phyloP scores from a whole-genome alignment of 371 early-diverging fungal genomes.

The Actinomortierella wolfii region DNA sequence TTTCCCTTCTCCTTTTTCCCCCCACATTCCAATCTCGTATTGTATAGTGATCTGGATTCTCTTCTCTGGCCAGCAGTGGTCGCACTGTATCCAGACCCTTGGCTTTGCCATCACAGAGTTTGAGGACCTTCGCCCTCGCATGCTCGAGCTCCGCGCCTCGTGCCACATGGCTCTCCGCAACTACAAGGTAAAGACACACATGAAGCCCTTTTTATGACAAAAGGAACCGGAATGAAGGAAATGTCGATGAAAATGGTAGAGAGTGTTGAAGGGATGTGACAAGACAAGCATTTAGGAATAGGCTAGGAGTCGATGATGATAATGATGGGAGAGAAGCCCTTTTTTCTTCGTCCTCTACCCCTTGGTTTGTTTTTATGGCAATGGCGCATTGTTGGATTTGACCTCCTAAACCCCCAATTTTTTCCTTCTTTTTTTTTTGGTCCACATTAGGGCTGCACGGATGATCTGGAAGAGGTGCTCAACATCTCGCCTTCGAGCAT shows the following conservation, averaged over 20 bases:
- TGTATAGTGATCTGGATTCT: constrained; percentile 64
- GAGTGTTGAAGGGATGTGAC: too few species aligned
- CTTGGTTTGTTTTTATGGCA: neutral
- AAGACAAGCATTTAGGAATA: neutral
- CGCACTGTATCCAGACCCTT: constrained; percentile 67
- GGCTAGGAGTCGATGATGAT: too few species aligned
- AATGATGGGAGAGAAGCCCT: neutral
- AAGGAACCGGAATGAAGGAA: neutral
- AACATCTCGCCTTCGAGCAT: constrained; percentile 55
- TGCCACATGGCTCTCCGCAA: constrained; percentile 63
- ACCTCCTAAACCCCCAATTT: too few species aligned
- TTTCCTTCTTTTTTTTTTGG: neutral
- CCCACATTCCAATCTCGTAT: constrained; percentile 13
- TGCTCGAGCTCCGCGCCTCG: constrained; percentile 64
- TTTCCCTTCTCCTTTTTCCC: too few species aligned
- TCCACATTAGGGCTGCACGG: constrained; percentile 54
- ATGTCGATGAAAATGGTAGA: too few species aligned
- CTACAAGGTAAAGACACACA: constrained; percentile 44
- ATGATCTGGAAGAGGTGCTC: constrained; percentile 63
- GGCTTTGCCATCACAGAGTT: constrained; percentile 65
- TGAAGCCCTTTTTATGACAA: neutral
- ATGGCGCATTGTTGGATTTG: too few species aligned
- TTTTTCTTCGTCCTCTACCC: too few species aligned
- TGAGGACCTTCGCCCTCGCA: constrained; percentile 57
- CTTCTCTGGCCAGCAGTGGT: constrained; percentile 65